Evolutionary conservation across 2,329 filamentous ascomycete species (phyloP).

Genomic region (Colletotrichum camelliae): DNA sequence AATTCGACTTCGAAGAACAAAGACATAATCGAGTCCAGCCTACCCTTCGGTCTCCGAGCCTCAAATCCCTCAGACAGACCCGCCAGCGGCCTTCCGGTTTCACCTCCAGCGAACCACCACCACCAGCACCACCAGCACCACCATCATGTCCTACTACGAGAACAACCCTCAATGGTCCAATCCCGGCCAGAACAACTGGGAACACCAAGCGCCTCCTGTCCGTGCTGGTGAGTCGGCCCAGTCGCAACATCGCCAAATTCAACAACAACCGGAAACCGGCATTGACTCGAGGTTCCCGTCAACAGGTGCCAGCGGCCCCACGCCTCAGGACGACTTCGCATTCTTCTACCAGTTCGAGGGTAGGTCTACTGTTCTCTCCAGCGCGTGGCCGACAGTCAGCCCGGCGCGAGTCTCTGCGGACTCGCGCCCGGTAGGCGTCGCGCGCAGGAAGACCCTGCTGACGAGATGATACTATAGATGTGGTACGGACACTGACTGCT

Average conservation of each 20-base stretch:
- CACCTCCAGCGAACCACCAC: background rate
- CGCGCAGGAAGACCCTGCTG: conserved; percentile 10
- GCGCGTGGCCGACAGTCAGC: background rate
- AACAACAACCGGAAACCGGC: conserved; percentile 8
- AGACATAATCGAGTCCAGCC: background rate
- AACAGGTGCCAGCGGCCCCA: conserved; percentile 76
- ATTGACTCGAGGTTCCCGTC: conserved; percentile 23
- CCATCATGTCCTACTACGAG: conserved; percentile 51
- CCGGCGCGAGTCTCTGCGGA: background rate
- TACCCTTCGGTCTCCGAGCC: background rate
- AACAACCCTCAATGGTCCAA: conserved; percentile 45
- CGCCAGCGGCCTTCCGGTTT: conserved; percentile 2
- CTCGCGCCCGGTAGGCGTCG: background rate
- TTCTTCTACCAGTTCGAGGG: conserved; percentile 91
- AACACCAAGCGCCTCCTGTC: conserved; percentile 49
- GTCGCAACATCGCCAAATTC: conserved; percentile 15
- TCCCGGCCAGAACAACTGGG: conserved; percentile 46
- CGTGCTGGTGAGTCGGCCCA: conserved; percentile 35
- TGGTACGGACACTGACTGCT: conserved; percentile 25
- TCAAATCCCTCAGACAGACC: background rate
- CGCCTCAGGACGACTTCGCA: conserved; percentile 77
- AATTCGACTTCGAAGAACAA: conserved; percentile 10
- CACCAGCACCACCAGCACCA: conserved; percentile 8
- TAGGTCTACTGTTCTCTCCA: conserved; percentile 54
- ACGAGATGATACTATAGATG: conserved; percentile 17